These are phyloP conservation scores for Endoconidiophora polonica DNA, from an alignment of 2,329 filamentous ascomycete genomes.

Conservation along the genomic window DNA sequence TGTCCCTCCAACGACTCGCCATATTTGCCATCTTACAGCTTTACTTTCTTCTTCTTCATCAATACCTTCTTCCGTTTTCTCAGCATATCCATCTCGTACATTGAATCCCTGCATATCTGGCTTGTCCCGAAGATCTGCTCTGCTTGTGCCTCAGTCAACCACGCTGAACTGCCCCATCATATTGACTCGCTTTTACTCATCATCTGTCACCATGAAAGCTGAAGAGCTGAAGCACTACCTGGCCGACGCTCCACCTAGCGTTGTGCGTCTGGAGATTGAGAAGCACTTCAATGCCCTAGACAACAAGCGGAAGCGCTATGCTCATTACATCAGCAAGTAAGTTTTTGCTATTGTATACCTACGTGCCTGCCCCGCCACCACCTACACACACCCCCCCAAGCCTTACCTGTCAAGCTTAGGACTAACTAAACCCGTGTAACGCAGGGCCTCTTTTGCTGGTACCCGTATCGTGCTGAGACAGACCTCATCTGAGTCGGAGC, in stretches of 20 bases:
- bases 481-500: conserved; percentile 64
- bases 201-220: conserved; percentile 35
- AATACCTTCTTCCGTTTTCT: neutral
- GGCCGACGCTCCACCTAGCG: conserved; percentile 75
- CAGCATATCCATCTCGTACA: neutral
- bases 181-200: conserved; percentile 16
- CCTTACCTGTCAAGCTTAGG: neutral
- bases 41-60: conserved; percentile 2
- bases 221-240: conserved; percentile 59
- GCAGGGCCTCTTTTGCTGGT: conserved; percentile 59
- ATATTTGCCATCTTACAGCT: conserved; percentile 2
- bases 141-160: neutral
- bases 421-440: conserved; percentile 6
- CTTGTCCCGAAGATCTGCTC: neutral
- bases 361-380: neutral
- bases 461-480: conserved; percentile 66
- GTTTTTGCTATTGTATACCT: conserved; percentile 14
- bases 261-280: conserved; percentile 78
- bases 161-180: conserved; percentile 6
- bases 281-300: conserved; percentile 72
- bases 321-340: conserved; percentile 73
- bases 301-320: conserved; percentile 72
- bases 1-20: conserved; percentile 1
- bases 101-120: neutral
- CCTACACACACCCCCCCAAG: neutral